Percentiles rank a stretch among this genome's conserved stretches.
Evolutionary conservation across 2,329 filamentous ascomycete genomes (phyloP).

Genomic region (Calonectria multiphialidica): DNA sequence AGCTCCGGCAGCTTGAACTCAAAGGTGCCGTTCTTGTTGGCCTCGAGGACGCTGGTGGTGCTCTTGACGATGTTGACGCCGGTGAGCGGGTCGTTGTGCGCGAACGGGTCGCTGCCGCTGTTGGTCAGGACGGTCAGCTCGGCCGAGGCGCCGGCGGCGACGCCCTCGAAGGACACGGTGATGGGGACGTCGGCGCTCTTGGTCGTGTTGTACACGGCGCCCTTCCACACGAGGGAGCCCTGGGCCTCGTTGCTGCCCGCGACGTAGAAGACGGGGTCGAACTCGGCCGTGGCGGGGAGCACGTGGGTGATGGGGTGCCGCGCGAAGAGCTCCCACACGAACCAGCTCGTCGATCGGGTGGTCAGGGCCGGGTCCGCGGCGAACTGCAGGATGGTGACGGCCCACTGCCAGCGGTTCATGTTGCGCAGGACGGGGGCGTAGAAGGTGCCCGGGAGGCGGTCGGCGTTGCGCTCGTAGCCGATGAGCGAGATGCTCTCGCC

Average conservation of each 20-base stretch:
- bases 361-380: conserved; percentile 61
- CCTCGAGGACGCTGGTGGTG: conserved; percentile 52
- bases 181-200: conserved; percentile 58
- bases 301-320: conserved; percentile 59
- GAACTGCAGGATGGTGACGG: conserved; percentile 63
- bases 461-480: conserved; percentile 74
- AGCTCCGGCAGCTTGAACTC: conserved; percentile 65
- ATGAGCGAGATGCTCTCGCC: conserved; percentile 75
- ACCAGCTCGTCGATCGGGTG: conserved; percentile 63
- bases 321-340: conserved; percentile 63
- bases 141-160: conserved; percentile 53
- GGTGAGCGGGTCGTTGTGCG: conserved; percentile 56
- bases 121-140: conserved; percentile 61
- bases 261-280: conserved; percentile 63
- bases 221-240: conserved; percentile 61
- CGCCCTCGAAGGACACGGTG: conserved; percentile 58
- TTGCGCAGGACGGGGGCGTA: conserved; percentile 65
- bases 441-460: conserved; percentile 66
- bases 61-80: conserved; percentile 64
- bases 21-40: conserved; percentile 60
- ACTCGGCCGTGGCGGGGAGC: conserved; percentile 55
- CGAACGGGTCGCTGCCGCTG: conserved; percentile 54
- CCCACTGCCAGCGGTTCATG: conserved; percentile 64
- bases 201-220: conserved; percentile 65
- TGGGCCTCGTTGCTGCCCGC: conserved; percentile 58